Evolutionary conservation across 2,329 filamentous ascomycete species (phyloP), one percentile per base, ranked within the genome.

Genomic region (Esteya vermicola): DNA sequence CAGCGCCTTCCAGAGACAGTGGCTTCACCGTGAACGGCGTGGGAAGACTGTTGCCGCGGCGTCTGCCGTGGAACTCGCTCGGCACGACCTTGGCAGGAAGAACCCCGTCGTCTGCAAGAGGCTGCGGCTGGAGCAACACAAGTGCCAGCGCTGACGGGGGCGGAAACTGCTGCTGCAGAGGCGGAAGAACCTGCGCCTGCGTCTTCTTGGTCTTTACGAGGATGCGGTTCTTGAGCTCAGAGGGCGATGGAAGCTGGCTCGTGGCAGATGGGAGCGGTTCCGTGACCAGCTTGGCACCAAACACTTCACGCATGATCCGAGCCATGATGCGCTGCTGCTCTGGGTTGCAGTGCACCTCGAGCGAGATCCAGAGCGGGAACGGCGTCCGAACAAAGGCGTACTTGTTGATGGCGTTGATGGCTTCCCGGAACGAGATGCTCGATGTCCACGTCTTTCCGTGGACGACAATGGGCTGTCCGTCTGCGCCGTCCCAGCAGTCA

Each of bases 161-260:
- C 25, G 8, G 34, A 22, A 22, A 33, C 10, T 50, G 48, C 16
- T 47, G 36, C 2, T 50, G 36, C 18, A 39, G 44, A 20, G 42
- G 34, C 8, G 21, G 23, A 9, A 16, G 27, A 5, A 20, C 16
- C 3, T 36, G 9, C 35, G 69, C 66, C 49, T 75, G 69, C 8
- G 84, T 78, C 48, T 83, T 81, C 60, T 96, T 98, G 46, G 95
- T 91, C 58, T 98, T 98, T 67, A 96, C 80, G 41, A 98, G 65
- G 42, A 96, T 85, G 32, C 79, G 79, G 51, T 81, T 68, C 61
- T 81, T 83, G 35, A 98, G 67, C 49, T 95, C 78, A 35, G 91
- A 83, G 0, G 91, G 91, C 2, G 85, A 82, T 0, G 91, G 91
- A 12, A 96, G 70, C 43, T 72, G 70, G 46, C 76, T 68, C 3